Conservation (phyloP, 2,329 filamentous ascomycete genomes). For the Pseudogymnoascus sp. region DNA sequence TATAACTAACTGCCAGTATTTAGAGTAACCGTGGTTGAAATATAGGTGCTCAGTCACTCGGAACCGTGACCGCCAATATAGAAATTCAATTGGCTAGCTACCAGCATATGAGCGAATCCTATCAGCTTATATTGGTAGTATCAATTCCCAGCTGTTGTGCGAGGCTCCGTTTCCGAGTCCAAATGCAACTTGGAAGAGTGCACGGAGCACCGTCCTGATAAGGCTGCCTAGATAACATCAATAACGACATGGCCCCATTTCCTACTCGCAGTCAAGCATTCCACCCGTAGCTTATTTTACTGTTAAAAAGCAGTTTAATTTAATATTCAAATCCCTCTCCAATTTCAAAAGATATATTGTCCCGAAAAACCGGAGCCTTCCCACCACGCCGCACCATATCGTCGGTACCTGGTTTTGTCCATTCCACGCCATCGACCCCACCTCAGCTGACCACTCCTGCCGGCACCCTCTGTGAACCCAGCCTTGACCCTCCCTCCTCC, state of each 20-base stretch:
- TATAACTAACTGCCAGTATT: not conserved
- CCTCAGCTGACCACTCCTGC: not conserved
- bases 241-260: not conserved
- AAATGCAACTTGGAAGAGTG: not conserved
- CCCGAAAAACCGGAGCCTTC: not conserved
- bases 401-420: not conserved
- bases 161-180: not conserved
- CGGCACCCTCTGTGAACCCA: not conserved
- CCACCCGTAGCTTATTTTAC: too few relatives aligned
- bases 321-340: not conserved
- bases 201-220: not conserved
- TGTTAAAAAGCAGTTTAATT: not conserved
- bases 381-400: not conserved
- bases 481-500: not conserved
- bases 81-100: not conserved
- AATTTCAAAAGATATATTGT: not conserved
- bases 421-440: constrained; percentile 8
- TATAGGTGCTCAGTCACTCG: not conserved
- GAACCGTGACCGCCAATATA: not conserved
- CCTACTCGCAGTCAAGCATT: not conserved
- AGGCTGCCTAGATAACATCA: constrained; percentile 2
- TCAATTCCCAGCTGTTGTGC: not conserved
- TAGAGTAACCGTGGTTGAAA: not conserved
- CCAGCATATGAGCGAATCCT: not conserved
- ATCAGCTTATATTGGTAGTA: not conserved